Evolutionary conservation across 1,284 basidiomycete genomes (phyloP), one percentile per base, ranked within the genome.

Genomic region (Puccinia triticina): DNA sequence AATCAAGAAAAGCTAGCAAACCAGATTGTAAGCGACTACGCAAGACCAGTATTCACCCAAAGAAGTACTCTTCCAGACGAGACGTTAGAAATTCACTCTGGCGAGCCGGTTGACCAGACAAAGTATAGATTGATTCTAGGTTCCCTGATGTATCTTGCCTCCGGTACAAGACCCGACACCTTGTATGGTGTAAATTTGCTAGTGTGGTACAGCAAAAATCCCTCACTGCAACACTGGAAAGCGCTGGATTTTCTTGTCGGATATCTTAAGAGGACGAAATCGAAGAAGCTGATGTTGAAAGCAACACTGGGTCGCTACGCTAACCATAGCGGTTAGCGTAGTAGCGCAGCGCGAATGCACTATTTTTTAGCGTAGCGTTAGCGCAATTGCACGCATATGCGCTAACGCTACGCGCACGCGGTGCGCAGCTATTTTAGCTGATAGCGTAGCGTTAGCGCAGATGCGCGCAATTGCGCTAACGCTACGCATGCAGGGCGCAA

Each of bases 111-210:
- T 1, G 59, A 66, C 4, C 4, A 11, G 14, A 64, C 57, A 26
- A n/a, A 29, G 1, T 77, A 61, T 29, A 23, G 40, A 43, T 43
- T 12, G 4, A 12, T 43, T 7, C 4, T 43, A 7, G 40, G 40
- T 12, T 43, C 40, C 2, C 55, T 75, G 14, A 75, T 40, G 18
- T 75, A 75, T 26, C 21, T 75, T 18, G 50, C 53, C 16, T 14
- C n/a, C 11, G 73, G 50, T 1, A 75, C 73, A 59, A 32, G 53
- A 37, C 73, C 73, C 32, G 73, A 75, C 34, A 2, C 59, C 7
- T 53, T 53, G 16, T 75, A 57, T 32, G 14, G 29, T 2, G 73
- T 75, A 14, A 75, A 75, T 32, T 34, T 34, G 14, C 53, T 75
- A 3, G 73, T 53, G 4, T 1, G 53, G 14, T 77, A 61, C 29